Base-by-base conservation (phyloP, 139 green algal genomes). In the Chlorella sorokiniana region DNA sequence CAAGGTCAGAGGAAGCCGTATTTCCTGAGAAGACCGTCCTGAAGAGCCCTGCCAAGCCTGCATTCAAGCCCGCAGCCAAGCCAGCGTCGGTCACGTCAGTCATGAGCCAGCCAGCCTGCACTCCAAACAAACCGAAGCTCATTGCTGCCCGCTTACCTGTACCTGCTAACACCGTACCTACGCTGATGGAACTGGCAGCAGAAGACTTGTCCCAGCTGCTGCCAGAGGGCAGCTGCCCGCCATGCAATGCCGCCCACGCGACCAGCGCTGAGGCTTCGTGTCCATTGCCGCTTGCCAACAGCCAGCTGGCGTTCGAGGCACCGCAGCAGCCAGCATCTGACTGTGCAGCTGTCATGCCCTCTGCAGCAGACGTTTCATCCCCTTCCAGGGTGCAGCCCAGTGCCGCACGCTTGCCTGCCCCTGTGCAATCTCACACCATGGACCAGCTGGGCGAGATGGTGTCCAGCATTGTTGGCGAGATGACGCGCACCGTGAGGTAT, bases 131-230 rank as follows among this genome's bases (percentile, higher is more conserved):
- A 59, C 48, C 48, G 16, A 11, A 59, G 48, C 48, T 11, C 14
- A 59, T 16, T 25, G 48, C 16, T 16, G 48, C 48, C 48, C 48
- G 11, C 14, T 11, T 25, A 16, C 14, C 48, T 59, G 48, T 25
- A 16, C 14, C 48, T 59, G 48, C 48, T 16, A 59, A 16, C 48
- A 59, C 10, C 38, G 62, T 25, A 10, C 51, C 51, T 9, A 40
- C 51, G 6, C 73, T 79, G 52, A 37, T 69, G 7, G 73, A 79
- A 22, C 52, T 79, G 59, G 73, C 73, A 16, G 54, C 73, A 9
- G 38, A 41, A 6, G 25, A 54, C 20, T 37, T 79, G 73, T 65
- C 56, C 23, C 37, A 40, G 45, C n/a, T 64, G 44, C 31, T 63
- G 27, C 33, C 27, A 20, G 73, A 56, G 27, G 18, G n/a, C 42